Percentiles rank a stretch among this genome's conserved stretches.
These are phyloP conservation scores for Cladophialophora yegresii DNA, from an alignment of 2,329 filamentous ascomycete species.

Conservation along the genomic window DNA sequence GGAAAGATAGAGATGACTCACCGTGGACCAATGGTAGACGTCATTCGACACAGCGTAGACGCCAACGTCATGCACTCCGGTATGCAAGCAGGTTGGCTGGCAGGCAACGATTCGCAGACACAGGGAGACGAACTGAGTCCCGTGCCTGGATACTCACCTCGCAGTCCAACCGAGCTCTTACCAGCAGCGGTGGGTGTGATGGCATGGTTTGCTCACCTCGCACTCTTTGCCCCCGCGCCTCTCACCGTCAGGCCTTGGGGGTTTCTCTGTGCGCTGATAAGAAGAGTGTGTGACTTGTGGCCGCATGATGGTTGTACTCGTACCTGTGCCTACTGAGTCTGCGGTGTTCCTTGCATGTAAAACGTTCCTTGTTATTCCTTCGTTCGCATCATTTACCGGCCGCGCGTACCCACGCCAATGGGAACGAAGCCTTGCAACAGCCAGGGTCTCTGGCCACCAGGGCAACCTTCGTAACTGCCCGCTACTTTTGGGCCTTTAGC, in stretches of 20 bases:
- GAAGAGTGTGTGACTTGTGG: slow-evolving; percentile 13
- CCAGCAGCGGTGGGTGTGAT: neutral
- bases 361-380: slow-evolving; percentile 15
- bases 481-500: neutral
- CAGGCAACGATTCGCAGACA: slow-evolving; percentile 7
- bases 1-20: neutral
- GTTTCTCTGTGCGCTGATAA: slow-evolving; percentile 18
- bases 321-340: slow-evolving; percentile 16
- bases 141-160: slow-evolving; percentile 9
- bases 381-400: slow-evolving; percentile 12
- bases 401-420: slow-evolving; percentile 16
- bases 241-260: slow-evolving; percentile 9
- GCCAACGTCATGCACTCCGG: slow-evolving; percentile 2
- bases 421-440: slow-evolving; percentile 6
- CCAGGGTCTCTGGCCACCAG: neutral
- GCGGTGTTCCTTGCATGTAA: slow-evolving; percentile 32
- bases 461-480: neutral
- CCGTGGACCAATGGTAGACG: slow-evolving; percentile 7
- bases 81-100: slow-evolving; percentile 12
- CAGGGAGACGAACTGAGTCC: neutral
- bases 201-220: slow-evolving; percentile 8
- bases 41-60: slow-evolving; percentile 5
- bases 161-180: slow-evolving; percentile 9
- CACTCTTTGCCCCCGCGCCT: slow-evolving; percentile 14
- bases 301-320: slow-evolving; percentile 11